Evolutionary conservation across 108 stramenopile genomes (phyloP).

Genomic region (Chaetoceros muelleri): DNA sequence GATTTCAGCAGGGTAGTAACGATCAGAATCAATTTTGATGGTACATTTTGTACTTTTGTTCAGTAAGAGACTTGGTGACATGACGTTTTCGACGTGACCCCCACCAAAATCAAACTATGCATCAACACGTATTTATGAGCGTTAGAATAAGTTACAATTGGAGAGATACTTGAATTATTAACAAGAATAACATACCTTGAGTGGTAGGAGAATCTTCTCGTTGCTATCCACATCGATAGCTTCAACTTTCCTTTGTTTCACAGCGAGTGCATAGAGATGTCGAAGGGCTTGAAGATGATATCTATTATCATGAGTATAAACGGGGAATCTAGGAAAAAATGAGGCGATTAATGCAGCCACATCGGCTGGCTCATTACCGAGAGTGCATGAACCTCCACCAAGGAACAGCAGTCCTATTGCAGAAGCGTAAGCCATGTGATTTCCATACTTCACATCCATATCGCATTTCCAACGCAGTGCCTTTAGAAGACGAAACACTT

Average conservation of each 20-base stretch:
- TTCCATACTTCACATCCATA: conserved; percentile 76
- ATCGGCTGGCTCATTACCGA: conserved; percentile 81
- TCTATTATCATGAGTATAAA: conserved; percentile 77
- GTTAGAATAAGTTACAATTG: no score
- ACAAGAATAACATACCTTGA: conserved; percentile 37
- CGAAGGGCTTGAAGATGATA: conserved; percentile 95
- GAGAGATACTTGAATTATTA: neutral
- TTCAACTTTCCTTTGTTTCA: conserved; percentile 67
- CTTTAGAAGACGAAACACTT: conserved; percentile 76
- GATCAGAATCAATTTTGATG: neutral
- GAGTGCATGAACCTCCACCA: conserved; percentile 86
- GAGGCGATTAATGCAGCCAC: conserved; percentile 87
- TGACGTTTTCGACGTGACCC: neutral
- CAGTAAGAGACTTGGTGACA: neutral
- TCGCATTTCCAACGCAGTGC: conserved; percentile 83
- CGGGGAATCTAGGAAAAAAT: conserved; percentile 90
- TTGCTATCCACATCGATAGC: conserved; percentile 86
- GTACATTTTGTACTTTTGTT: neutral
- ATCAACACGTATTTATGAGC: no score
- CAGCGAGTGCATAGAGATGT: conserved; percentile 94
- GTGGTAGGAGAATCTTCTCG: conserved; percentile 58
- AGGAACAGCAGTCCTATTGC: conserved; percentile 93
- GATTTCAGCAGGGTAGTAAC: neutral
- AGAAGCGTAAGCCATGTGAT: conserved; percentile 83
- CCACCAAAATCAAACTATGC: neutral